Conservation (phyloP, 1,139 yeast species). For the Schizosaccharomyces versatilis region DNA sequence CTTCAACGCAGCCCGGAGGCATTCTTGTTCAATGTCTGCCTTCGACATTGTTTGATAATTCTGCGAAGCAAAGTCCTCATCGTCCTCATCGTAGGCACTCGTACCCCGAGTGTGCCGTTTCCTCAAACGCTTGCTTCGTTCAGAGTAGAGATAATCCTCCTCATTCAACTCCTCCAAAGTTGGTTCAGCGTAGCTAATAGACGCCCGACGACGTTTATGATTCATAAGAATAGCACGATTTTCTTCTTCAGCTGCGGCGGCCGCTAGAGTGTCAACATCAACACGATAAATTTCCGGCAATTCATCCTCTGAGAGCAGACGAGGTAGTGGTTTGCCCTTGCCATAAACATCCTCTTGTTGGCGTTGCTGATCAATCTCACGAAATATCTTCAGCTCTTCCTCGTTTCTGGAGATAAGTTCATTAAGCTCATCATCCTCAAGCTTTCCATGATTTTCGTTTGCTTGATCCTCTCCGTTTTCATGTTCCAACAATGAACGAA, state of each 20-base stretch:
- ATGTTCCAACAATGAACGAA: constrained; percentile 56
- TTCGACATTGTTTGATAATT: no score
- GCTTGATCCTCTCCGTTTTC: constrained; percentile 37
- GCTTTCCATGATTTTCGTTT: constrained; percentile 17
- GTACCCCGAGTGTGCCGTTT: not conserved
- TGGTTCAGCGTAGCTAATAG: not conserved
- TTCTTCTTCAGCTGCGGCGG: not conserved
- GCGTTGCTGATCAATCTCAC: constrained; percentile 52
- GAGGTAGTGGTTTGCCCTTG: constrained; percentile 24
- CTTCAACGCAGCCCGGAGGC: not conserved
- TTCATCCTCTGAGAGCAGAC: constrained; percentile 50
- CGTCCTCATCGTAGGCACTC: not conserved
- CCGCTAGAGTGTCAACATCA: not conserved
- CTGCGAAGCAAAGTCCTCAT: no score
- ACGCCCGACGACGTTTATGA: not conserved
- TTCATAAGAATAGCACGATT: not conserved
- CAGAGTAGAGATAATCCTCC: not conserved
- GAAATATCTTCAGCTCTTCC: constrained; percentile 44
- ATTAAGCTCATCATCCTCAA: constrained; percentile 70
- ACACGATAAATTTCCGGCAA: constrained; percentile 45
- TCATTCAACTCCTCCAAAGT: not conserved
- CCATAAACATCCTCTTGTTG: constrained; percentile 23
- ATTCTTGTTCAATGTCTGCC: not conserved
- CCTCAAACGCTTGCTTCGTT: not conserved
- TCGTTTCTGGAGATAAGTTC: constrained; percentile 71